Conservation (phyloP, 495 filamentous ascomycete species). For the Talaromyces liani region DNA sequence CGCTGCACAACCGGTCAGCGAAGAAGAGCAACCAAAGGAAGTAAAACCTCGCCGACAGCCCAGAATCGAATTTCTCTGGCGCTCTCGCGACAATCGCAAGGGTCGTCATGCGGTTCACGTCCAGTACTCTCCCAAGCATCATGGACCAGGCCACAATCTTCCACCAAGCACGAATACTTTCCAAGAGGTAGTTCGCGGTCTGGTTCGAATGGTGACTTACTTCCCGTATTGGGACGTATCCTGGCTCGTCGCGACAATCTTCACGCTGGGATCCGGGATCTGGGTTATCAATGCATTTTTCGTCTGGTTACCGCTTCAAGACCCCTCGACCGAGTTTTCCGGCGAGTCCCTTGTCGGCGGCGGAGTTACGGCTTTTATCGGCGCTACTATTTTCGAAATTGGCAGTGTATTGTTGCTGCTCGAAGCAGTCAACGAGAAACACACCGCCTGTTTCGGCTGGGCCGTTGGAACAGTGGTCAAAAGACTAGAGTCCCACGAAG, state of each 20-base stretch:
- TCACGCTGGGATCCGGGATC: conserved; percentile 55
- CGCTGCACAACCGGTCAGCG: neutral
- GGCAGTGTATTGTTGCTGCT: conserved; percentile 58
- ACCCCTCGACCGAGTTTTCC: conserved; percentile 46
- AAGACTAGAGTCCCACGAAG: conserved; percentile 14
- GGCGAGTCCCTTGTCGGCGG: conserved; percentile 44
- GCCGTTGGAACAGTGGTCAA: conserved; percentile 47
- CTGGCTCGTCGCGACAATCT: conserved; percentile 56
- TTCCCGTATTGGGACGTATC: conserved; percentile 65
- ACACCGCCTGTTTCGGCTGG: conserved; percentile 65
- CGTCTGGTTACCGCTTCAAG: conserved; percentile 51
- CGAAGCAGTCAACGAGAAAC: conserved; percentile 63
- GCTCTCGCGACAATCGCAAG: conserved; percentile 66
- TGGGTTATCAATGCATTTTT: conserved; percentile 69
- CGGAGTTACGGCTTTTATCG: conserved; percentile 60
- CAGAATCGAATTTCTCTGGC: conserved; percentile 40
- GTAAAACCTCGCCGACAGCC: conserved; percentile 4
- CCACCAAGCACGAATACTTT: conserved; percentile 39
- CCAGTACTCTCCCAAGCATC: conserved; percentile 16
- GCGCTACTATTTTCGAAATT: conserved; percentile 62
- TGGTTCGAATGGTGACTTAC: conserved; percentile 47
- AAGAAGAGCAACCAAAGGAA: neutral
- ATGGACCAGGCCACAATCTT: conserved; percentile 14
- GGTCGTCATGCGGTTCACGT: conserved; percentile 55
- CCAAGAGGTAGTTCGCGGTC: conserved; percentile 28